These are phyloP conservation scores for Trametes sp. DNA, from an alignment of 1,284 basidiomycete species.

Conservation along the genomic window DNA sequence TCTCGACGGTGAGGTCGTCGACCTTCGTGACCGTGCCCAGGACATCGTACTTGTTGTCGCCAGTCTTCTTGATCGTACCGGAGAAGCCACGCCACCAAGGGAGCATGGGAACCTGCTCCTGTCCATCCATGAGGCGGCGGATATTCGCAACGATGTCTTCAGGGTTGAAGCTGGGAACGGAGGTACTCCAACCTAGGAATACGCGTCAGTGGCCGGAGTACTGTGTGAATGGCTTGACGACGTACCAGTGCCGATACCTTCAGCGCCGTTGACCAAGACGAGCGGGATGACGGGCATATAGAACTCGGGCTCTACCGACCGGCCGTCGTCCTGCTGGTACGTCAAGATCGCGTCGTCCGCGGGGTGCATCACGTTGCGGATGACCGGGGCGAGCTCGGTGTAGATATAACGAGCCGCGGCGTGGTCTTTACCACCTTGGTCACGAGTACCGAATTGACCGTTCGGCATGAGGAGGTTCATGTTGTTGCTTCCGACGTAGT, in stretches of 20 bases:
- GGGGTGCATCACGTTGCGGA: conserved; percentile 84
- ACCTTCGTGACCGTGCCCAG: conserved; percentile 80
- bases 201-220: conserved; percentile 10
- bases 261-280: conserved; percentile 93
- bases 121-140: conserved; percentile 85
- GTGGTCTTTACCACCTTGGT: conserved; percentile 92
- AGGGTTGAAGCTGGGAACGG: conserved; percentile 94
- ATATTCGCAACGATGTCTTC: conserved; percentile 90
- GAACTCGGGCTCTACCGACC: conserved; percentile 92
- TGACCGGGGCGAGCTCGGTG: conserved; percentile 84
- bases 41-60: conserved; percentile 90
- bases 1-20: conserved; percentile 90
- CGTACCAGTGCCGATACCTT: conserved; percentile 96
- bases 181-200: conserved; percentile 91
- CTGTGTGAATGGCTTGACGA: neutral
- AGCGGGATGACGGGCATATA: conserved; percentile 93
- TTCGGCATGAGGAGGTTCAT: conserved; percentile 90
- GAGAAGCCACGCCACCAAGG: conserved; percentile 99
- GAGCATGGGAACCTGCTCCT: conserved; percentile 86
- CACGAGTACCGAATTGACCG: conserved; percentile 97
- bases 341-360: conserved; percentile 88
- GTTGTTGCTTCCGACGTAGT: conserved; percentile 97
- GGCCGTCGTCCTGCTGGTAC: conserved; percentile 89
- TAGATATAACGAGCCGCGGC: conserved; percentile 98
- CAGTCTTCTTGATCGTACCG: conserved; percentile 84